Evolutionary conservation across 768 basidiomycete genomes (phyloP).

Genomic region (Suillus hirtellus): DNA sequence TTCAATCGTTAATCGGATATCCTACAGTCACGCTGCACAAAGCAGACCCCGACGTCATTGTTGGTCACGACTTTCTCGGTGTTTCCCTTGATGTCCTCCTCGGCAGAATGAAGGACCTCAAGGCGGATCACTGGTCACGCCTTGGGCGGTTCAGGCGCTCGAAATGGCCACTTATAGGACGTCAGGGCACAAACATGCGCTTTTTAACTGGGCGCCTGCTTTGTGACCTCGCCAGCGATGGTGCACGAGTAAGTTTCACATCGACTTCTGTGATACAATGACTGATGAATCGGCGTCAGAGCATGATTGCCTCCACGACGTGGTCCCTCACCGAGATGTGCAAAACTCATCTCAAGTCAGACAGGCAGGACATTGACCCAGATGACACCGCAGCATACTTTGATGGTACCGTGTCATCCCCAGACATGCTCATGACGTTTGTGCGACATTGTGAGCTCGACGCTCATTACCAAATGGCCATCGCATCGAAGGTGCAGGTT

Average conservation of each 20-base stretch:
- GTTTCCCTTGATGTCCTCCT: slow-evolving; percentile 89
- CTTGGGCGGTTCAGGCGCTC: slow-evolving; percentile 86
- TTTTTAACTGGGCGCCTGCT: slow-evolving; percentile 85
- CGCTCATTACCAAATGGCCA: slow-evolving; percentile 97
- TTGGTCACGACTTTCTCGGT: slow-evolving; percentile 93
- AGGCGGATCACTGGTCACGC: slow-evolving; percentile 92
- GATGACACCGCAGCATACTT: slow-evolving; percentile 93
- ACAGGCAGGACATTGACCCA: slow-evolving; percentile 92
- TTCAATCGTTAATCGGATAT: slow-evolving; percentile 7
- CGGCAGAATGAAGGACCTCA: slow-evolving; percentile 86
- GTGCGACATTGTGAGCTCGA: slow-evolving; percentile 94
- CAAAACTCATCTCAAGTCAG: slow-evolving; percentile 79
- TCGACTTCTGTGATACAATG: background rate
- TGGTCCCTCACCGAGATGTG: slow-evolving; percentile 99
- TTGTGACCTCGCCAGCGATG: slow-evolving; percentile 93
- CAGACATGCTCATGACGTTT: slow-evolving; percentile 81
- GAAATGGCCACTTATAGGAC: slow-evolving; percentile 80
- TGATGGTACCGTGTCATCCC: slow-evolving; percentile 75
- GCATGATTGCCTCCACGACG: slow-evolving; percentile 96
- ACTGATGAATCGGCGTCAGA: slow-evolving; percentile 42
- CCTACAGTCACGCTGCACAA: slow-evolving; percentile 69
- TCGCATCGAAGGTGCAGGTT: slow-evolving; percentile 91
- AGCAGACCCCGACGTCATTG: slow-evolving; percentile 90
- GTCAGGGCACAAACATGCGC: slow-evolving; percentile 79
- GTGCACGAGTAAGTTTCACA: slow-evolving; percentile 69